Evolutionary conservation across 495 filamentous ascomycete genomes (phyloP), one percentile per base, ranked within the genome.

Genomic region (Penicillium daleae): DNA sequence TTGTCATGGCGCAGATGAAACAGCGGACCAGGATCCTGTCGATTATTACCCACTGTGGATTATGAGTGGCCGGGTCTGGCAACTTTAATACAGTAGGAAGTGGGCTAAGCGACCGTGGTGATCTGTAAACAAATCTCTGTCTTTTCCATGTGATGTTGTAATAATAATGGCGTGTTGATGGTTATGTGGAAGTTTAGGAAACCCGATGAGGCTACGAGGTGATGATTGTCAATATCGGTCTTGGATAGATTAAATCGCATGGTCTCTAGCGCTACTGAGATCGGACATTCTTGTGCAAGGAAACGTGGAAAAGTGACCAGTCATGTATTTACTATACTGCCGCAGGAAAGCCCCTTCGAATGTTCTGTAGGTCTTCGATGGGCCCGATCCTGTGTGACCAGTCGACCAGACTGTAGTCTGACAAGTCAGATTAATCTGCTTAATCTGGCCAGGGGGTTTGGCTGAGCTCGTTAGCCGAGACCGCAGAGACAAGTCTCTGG

Each of bases 301-400:
- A 9, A 22, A 24, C 21, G 42, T 19, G 6, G 31, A 21, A 32
- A 59, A 31, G 15, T 37, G 57, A 59, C 42, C 17, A 31, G 44
- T 51, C 57, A 51, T 35, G 6, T 26, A 0, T 31, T 31, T 31
- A 31, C 29, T 7, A 31, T 13, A 10, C 26, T 22, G 15, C 29
- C 24, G 17, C 56, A 26, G 4, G n/a, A 46, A 46, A 21, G 49
- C 22, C 55, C 35, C n/a, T 35, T 61, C 51, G 62, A 65, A 69
- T 63, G 52, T 71, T 71, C 69, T 59, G 53, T 42, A 59, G 50
- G 50, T 32, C 56, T 67, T 72, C 64, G 51, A 70, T 53, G 32
- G 56, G n/a, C n/a, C 60, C 51, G 37, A 65, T 66, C 22, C 58
- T 57, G 53, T 65, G 50, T 56, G 31, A 63, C 53, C n/a, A 24